These are phyloP conservation scores for Tylopilus rubrobrunneus DNA, from an alignment of 768 basidiomycete genomes.

Conservation along the genomic window DNA sequence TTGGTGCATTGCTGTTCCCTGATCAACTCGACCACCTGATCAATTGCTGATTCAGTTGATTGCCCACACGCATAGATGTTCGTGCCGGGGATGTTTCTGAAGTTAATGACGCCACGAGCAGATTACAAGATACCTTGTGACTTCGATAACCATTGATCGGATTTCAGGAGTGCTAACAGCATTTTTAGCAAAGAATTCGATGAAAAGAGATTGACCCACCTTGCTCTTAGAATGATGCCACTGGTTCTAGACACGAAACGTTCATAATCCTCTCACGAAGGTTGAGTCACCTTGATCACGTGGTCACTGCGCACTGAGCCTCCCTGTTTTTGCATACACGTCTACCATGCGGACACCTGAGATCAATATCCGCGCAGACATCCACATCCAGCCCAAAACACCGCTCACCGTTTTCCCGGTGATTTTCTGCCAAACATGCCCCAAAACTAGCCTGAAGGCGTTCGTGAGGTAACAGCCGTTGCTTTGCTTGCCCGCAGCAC, in stretches of 20 bases:
- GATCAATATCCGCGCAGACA: background rate
- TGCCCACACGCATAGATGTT: slow-evolving; percentile 92
- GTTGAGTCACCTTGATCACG: slow-evolving; percentile 67
- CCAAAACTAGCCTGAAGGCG: background rate
- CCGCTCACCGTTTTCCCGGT: background rate
- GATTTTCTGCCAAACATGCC: background rate
- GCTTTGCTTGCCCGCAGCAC: slow-evolving; percentile 47
- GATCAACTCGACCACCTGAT: slow-evolving; percentile 68
- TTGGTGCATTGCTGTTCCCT: slow-evolving; percentile 52
- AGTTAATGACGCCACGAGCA: slow-evolving; percentile 92
- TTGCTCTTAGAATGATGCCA: slow-evolving; percentile 90
- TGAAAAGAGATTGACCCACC: slow-evolving; percentile 41
- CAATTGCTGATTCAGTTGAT: slow-evolving; percentile 81
- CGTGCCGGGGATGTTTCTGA: slow-evolving; percentile 76
- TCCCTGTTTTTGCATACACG: no score
- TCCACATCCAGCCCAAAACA: background rate
- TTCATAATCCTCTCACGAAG: background rate
- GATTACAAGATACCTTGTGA: slow-evolving; percentile 60
- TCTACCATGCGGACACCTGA: no score
- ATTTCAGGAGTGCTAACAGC: slow-evolving; percentile 75
- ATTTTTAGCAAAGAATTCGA: slow-evolving; percentile 1
- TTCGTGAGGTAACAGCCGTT: slow-evolving; percentile 39
- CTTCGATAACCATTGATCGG: slow-evolving; percentile 85
- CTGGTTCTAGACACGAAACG: slow-evolving; percentile 53
- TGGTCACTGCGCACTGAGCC: slow-evolving; percentile 56